Conservation (phyloP, 2,329 filamentous ascomycete species). For the Colletotrichum sp. region DNA sequence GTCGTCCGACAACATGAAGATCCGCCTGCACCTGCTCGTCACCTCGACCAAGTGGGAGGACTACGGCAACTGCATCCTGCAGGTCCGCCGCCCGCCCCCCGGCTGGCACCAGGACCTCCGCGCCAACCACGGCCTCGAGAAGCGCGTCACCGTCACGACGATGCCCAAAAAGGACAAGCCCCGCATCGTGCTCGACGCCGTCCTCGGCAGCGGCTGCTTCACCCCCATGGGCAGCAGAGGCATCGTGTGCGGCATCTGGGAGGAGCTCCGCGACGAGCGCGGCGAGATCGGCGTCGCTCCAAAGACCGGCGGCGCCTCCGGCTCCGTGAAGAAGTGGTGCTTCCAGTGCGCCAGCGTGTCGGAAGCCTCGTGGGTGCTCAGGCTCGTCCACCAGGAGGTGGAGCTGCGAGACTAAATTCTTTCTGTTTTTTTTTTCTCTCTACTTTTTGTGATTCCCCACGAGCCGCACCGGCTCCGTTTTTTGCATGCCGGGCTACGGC, state of each 20-base stretch:
- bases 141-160: slow-evolving; percentile 80
- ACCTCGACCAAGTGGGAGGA: slow-evolving; percentile 86
- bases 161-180: slow-evolving; percentile 69
- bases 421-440: background rate
- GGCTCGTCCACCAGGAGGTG: slow-evolving; percentile 64
- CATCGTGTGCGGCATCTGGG: slow-evolving; percentile 89
- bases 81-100: slow-evolving; percentile 77
- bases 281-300: slow-evolving; percentile 59
- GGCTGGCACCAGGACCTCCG: slow-evolving; percentile 64
- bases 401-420: slow-evolving; percentile 34
- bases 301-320: slow-evolving; percentile 54
- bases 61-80: slow-evolving; percentile 82
- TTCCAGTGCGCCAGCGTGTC: slow-evolving; percentile 61
- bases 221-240: slow-evolving; percentile 83
- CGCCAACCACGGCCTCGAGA: slow-evolving; percentile 74
- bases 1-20: slow-evolving; percentile 81
- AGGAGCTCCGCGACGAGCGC: slow-evolving; percentile 71
- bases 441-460: slow-evolving; percentile 14
- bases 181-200: slow-evolving; percentile 78
- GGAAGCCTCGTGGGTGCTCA: slow-evolving; percentile 61
- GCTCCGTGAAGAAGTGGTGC: slow-evolving; percentile 67
- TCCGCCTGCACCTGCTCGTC: slow-evolving; percentile 84
- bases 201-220: slow-evolving; percentile 84
- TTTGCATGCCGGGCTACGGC: slow-evolving; percentile 3
- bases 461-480: background rate